phyloP scores from a whole-genome alignment of 179 eudicot species.

The Pouteria campechiana region DNA sequence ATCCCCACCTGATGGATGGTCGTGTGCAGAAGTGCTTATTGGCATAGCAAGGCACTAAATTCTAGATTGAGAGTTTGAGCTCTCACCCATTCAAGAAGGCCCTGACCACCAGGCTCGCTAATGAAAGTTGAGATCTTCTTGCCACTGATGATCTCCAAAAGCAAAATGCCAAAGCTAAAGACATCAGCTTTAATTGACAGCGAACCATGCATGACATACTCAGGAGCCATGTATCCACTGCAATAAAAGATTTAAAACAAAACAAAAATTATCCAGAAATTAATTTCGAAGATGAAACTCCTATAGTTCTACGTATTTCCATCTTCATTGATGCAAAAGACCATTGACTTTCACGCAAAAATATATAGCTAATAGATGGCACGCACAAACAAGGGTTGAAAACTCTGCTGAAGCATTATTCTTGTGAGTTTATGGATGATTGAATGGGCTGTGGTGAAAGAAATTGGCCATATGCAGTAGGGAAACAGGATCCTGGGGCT shows the following conservation, averaged over 20 bases:
- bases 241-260: not conserved
- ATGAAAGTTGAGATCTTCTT: conserved; percentile 32
- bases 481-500: no score
- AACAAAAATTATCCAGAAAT: not conserved
- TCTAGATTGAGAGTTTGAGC: not conserved
- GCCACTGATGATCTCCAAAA: conserved; percentile 58
- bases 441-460: no score
- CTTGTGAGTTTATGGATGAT: no score
- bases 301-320: not conserved
- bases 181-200: conserved; percentile 66
- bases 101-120: conserved; percentile 10
- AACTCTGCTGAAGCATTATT: no score
- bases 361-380: no score
- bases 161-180: conserved; percentile 56
- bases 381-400: no score
- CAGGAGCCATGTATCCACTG: conserved; percentile 88
- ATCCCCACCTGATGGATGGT: no score
- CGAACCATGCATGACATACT: conserved; percentile 55
- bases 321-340: no score
- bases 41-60: not conserved
- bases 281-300: not conserved
- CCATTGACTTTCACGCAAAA: no score
- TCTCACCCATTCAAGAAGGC: conserved; percentile 60
- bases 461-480: no score
- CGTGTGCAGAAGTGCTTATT: no score